These are phyloP conservation scores for Phytophthora pluvialis DNA, from an alignment of 352 stramenopile species.

Conservation along the genomic window DNA sequence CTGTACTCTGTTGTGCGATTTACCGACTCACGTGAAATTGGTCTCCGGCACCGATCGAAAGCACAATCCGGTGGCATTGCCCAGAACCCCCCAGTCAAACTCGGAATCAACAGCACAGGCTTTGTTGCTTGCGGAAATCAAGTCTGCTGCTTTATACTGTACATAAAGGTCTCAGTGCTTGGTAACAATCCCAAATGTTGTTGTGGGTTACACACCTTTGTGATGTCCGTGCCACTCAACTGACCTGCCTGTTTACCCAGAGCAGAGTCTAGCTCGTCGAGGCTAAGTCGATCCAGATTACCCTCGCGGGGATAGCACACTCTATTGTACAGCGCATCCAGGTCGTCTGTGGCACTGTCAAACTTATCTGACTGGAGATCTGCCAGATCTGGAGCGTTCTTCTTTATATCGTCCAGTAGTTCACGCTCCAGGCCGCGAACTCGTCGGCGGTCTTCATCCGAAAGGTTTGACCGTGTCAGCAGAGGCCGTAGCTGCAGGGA, in stretches of 20 bases:
- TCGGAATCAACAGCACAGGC: neutral
- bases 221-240: conserved; percentile 16
- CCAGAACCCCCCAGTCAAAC: conserved; percentile 17
- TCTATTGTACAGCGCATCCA: conserved; percentile 13
- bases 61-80: neutral
- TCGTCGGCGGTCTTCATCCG: conserved; percentile 16
- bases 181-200: neutral
- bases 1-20: neutral
- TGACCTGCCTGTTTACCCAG: conserved; percentile 5
- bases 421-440: conserved; percentile 11
- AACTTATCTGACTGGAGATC: conserved; percentile 20
- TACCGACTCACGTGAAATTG: conserved; percentile 7
- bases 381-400: conserved; percentile 5
- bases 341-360: conserved; percentile 1
- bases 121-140: conserved; percentile 1
- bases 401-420: conserved; percentile 15
- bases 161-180: neutral
- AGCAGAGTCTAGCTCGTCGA: conserved; percentile 12
- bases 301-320: conserved; percentile 14
- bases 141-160: conserved; percentile 13
- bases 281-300: conserved; percentile 18
- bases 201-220: conserved; percentile 6
- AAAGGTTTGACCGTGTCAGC: conserved; percentile 8
- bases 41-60: conserved; percentile 19
- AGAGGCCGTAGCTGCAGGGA: conserved; percentile 1